Evolutionary conservation across 2,329 filamentous ascomycete genomes (phyloP), one percentile per base, ranked within the genome.

Genomic region (Sclerotinia sclerotiorum): DNA sequence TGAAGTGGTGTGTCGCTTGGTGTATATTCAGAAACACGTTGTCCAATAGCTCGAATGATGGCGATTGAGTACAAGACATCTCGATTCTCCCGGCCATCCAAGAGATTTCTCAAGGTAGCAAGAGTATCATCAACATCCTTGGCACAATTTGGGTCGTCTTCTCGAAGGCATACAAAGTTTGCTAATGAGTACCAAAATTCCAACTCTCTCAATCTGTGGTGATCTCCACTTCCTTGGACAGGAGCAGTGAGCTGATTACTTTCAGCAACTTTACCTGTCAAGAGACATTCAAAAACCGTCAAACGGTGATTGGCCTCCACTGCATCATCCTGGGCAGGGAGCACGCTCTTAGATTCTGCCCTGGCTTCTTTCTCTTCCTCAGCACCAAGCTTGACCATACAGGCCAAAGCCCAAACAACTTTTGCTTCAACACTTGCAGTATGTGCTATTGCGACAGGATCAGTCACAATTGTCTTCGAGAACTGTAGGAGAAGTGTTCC

Each of bases 21-120:
- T 44, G 86, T 86, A 72, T 84, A 85, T 15, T 87, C 81, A 19
- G 85, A 85, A 75, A 85, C 87, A 57, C 88, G 86, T 44, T 88
- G 87, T 57, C 90, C 88, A 62, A 93, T 83, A 71, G 94, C 88
- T 35, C 93, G 88, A 21, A 91, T 88, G 67, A 97, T 87, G 11
- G 91, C 92, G 72, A 97, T 90, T 0, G 92, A 95, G 79, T 97
- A 97, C 68, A 97, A 86, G 24, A 97, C 90, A 77, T 97, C 93
- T 65, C 94, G 88, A 75, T 94, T 95, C 80, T 97, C 94, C 32
- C 90, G 86, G 60, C 90, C 90, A 73, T 93, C 90, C 17, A 97
- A 84, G 29, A 94, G 83, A 68, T 84, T 84, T 44, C 92, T 88
- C 78, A 93, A 86, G 64, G 84, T 84, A 5, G 79, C 79, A 42